Percentiles rank a stretch among this genome's conserved stretches.
Conservation (phyloP, 495 filamentous ascomycete species). For the Talaromyces adpressus region DNA sequence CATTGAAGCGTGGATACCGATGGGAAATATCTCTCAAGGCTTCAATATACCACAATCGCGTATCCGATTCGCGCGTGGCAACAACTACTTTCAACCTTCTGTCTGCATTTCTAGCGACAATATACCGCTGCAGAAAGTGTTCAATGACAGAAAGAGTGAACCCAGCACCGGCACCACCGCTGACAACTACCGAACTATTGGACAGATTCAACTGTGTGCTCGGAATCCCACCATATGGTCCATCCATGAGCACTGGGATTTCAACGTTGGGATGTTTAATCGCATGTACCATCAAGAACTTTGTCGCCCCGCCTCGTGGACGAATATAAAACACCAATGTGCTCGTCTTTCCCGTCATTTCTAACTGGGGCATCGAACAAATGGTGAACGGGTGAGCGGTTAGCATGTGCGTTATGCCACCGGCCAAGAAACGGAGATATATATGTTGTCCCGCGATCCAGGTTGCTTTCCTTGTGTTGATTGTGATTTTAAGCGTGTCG, state of each 20-base stretch:
- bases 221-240: constrained; percentile 42
- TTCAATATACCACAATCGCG: constrained; percentile 19
- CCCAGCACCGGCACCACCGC: constrained; percentile 50
- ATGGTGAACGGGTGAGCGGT: constrained; percentile 49
- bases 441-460: constrained; percentile 46
- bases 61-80: constrained; percentile 18
- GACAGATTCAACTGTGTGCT: constrained; percentile 18
- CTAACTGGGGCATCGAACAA: constrained; percentile 27
- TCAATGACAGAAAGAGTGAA: constrained; percentile 41
- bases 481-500: constrained; percentile 34
- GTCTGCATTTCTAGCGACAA: neutral
- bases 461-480: constrained; percentile 31
- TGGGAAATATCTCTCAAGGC: constrained; percentile 15
- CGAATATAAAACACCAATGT: constrained; percentile 31
- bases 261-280: constrained; percentile 18
- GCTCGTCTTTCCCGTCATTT: constrained; percentile 22
- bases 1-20: neutral
- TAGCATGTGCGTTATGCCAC: constrained; percentile 29
- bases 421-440: constrained; percentile 40
- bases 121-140: constrained; percentile 14
- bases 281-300: constrained; percentile 27
- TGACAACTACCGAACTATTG: constrained; percentile 38
- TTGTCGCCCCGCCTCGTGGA: constrained; percentile 32
- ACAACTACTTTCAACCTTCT: constrained; percentile 17
- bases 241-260: constrained; percentile 37